Evolutionary conservation across 441 rosid species (phyloP), one percentile per base, ranked within the genome.

Genomic region (Eutrema salsugineum): DNA sequence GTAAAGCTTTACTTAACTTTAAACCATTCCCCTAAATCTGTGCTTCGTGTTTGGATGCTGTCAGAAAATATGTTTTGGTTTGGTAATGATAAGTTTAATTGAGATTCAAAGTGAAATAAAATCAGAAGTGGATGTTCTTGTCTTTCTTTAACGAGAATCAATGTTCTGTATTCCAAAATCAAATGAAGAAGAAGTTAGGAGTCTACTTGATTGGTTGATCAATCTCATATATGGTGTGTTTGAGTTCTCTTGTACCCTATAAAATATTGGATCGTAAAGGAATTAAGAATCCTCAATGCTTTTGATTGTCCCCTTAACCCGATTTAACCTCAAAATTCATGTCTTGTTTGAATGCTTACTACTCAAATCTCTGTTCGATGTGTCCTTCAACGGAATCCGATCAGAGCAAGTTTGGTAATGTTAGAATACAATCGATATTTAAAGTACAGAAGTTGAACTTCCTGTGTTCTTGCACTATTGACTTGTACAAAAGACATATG

Each of bases 1-100:
- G 99, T 94, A 84, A 68, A 42, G 2, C 17, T 51, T 63, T 8
- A 48, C 17, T 66, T 66, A 39, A 1, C 36, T 32, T 59, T 15
- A 8, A 15, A 30, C 2, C 32, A 16, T 44, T 15, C 9, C 7
- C 39, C 1, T 50, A 4, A n/a, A 19, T 40, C 14, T 38, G 6
- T 40, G 62, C 69, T 28, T 59, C 49, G 9, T 2, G 42, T 67
- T 67, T 27, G 0, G 10, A 20, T 56, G 33, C 2, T 58, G 3
- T 58, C 5, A 0, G 58, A 20, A 12, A 33, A 12, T 63, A 10
- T 20, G 22, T 14, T 2, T 46, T 47, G 33, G 46, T 36, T 64
- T 50, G 39, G 60, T 66, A 38, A 8, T 66, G 36, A 17, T 49
- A 32, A 46, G 42, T 63, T 63, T 14, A 60, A 8, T 40, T 5